Evolutionary conservation across 768 basidiomycete species (phyloP), one percentile per base, ranked within the genome.

Genomic region (Cubamyces sp.): DNA sequence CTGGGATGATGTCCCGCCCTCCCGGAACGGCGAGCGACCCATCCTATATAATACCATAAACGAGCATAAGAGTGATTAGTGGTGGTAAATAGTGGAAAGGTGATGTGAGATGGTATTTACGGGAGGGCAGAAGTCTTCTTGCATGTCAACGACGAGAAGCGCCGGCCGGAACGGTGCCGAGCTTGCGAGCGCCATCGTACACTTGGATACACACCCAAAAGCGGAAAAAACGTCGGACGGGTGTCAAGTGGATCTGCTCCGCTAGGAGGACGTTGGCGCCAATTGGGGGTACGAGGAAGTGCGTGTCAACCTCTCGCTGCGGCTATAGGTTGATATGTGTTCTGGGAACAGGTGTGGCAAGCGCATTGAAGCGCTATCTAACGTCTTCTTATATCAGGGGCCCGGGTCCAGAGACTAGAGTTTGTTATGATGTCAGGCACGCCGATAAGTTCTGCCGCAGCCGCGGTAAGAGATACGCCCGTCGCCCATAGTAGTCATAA

Each of bases 121-220:
- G 34, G 70, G 72, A 53, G 72, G 72, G 26, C 93, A 82, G 68
- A 96, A 96, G 73, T 96, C 93, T 69, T 91, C 83, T 71, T 96
- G 93, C 73, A 92, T 82, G 70, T 94, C 92, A 40, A 94, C 77
- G 57, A 93, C 81, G 54, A 92, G 69, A 21, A 93, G 79, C 0
- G 87, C 91, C 34, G 81, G 81, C 1, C 69, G 71, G 64, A 78
- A 74, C 1, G 60, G 45, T 28, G 28, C 28, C 28, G 28, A 30
- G 28, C 46, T 23, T 19, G 60, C 47, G 15, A 30, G 28, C 25
- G 49, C 15, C 40, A 50, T 50, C 16, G 30, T 51, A 40, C 34
- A 49, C 47, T 49, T 16, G 48, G 49, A 58, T 30, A 58, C n/a
- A 58, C 57, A 51, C 23, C 41, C 57, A 51, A 40, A 25, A 26